These are phyloP conservation scores for Ganoderma meredithae DNA, from an alignment of 1,284 basidiomycete genomes.

Conservation along the genomic window DNA sequence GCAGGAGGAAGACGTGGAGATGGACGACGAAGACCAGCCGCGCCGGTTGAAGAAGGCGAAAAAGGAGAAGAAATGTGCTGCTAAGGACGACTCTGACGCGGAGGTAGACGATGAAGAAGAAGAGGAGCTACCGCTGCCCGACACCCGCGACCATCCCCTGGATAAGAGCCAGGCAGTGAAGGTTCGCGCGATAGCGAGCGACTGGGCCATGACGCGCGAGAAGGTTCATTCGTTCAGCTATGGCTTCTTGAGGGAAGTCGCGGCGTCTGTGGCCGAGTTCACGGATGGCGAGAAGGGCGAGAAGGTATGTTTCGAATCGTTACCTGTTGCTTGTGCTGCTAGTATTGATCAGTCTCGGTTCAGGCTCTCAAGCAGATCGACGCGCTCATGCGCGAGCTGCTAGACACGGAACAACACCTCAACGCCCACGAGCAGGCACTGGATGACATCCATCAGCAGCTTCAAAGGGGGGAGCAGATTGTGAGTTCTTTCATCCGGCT, in stretches of 20 bases:
- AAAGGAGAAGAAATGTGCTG: slow-evolving; percentile 53
- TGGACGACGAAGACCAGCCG: slow-evolving; percentile 48
- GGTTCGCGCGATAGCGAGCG: slow-evolving; percentile 60
- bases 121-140: slow-evolving; percentile 40
- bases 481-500: slow-evolving; percentile 49
- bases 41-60: slow-evolving; percentile 43
- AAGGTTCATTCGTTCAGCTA: slow-evolving; percentile 54
- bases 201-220: slow-evolving; percentile 64
- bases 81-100: slow-evolving; percentile 43
- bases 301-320: slow-evolving; percentile 49
- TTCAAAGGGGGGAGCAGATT: slow-evolving; percentile 61
- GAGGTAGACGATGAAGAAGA: slow-evolving; percentile 29
- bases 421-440: slow-evolving; percentile 60
- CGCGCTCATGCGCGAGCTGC: slow-evolving; percentile 64
- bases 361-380: slow-evolving; percentile 71
- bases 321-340: not conserved
- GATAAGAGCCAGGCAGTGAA: slow-evolving; percentile 55
- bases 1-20: slow-evolving; percentile 55
- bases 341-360: slow-evolving; percentile 11
- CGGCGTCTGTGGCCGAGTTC: slow-evolving; percentile 66
- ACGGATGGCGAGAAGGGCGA: slow-evolving; percentile 59
- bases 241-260: slow-evolving; percentile 60
- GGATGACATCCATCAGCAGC: slow-evolving; percentile 59
- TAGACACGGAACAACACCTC: slow-evolving; percentile 72
- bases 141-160: slow-evolving; percentile 68